A percentile compares a stretch with the other conserved stretches of the same genome.
phyloP scores from a whole-genome alignment of 805 yeast genomes.

The Blastobotrys attinorum region DNA sequence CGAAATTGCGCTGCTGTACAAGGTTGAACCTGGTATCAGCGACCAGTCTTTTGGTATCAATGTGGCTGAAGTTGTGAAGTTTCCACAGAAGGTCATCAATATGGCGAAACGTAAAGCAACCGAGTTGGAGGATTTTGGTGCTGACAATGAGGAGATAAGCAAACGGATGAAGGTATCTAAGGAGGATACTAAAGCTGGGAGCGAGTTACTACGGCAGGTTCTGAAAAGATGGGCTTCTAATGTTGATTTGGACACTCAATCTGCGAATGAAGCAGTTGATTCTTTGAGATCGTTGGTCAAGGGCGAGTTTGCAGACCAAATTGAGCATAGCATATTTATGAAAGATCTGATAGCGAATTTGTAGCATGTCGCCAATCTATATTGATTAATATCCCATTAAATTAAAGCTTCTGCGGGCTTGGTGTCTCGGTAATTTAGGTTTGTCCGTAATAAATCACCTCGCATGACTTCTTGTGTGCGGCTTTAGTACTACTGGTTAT shows the following conservation, averaged over 20 bases:
- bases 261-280: constrained; percentile 8
- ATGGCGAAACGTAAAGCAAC: constrained; percentile 95
- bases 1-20: constrained; percentile 82
- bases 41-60: constrained; percentile 97
- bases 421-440: too few relatives aligned
- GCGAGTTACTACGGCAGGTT: constrained; percentile 37
- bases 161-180: constrained; percentile 41
- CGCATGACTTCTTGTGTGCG: too few relatives aligned
- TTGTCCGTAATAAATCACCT: neutral
- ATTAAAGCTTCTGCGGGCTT: too few relatives aligned
- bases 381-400: too few relatives aligned
- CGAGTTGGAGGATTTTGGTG: constrained; percentile 64
- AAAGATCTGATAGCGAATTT: constrained; percentile 1
- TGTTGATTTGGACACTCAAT: constrained; percentile 9
- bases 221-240: constrained; percentile 32
- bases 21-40: constrained; percentile 93
- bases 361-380: neutral
- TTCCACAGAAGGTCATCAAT: constrained; percentile 78
- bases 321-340: neutral
- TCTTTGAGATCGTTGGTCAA: constrained; percentile 8
- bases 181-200: constrained; percentile 48
- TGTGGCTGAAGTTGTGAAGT: constrained; percentile 92
- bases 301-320: neutral
- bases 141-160: constrained; percentile 29
- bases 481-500: too few relatives aligned